These are phyloP conservation scores for Monilinia vaccinii-corymbosi DNA, from an alignment of 2,329 filamentous ascomycete genomes.

Conservation along the genomic window DNA sequence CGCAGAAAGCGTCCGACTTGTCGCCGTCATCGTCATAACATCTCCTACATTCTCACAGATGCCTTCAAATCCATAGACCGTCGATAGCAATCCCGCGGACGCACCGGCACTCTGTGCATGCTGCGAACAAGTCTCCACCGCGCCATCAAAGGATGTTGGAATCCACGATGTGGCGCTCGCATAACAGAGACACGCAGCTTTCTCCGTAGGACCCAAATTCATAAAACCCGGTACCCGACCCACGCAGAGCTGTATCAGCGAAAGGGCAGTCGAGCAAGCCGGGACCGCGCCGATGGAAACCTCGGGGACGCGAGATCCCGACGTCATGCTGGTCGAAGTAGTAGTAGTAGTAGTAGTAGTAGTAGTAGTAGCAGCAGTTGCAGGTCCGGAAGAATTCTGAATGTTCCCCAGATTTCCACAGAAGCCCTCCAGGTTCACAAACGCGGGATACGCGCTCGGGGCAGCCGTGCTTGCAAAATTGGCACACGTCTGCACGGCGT, in stretches of 20 bases:
- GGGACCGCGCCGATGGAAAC: neutral
- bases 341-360: neutral
- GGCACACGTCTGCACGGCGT: conserved; percentile 19
- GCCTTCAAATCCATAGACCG: neutral
- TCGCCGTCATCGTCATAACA: neutral
- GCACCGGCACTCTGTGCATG: neutral
- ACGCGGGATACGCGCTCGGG: conserved; percentile 11
- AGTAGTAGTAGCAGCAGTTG: too few species aligned
- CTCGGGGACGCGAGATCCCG: neutral
- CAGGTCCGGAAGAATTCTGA: neutral
- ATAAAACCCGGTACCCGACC: neutral
- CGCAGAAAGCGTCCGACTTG: neutral
- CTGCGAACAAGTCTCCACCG: neutral
- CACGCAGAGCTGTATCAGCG: neutral
- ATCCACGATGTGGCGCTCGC: neutral
- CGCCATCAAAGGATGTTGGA: conserved; percentile 6
- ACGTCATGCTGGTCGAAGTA: neutral
- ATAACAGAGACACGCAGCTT: conserved; percentile 9
- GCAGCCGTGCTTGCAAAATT: conserved; percentile 16
- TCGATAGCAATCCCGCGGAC: neutral
- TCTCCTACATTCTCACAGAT: conserved; percentile 19
- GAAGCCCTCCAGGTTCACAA: conserved; percentile 18
- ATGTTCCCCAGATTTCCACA: conserved; percentile 4
- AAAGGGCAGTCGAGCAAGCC: neutral
- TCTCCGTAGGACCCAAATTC: neutral